Conservation (phyloP, 2,329 filamentous ascomycete species). For the Sarocladium oryzae region DNA sequence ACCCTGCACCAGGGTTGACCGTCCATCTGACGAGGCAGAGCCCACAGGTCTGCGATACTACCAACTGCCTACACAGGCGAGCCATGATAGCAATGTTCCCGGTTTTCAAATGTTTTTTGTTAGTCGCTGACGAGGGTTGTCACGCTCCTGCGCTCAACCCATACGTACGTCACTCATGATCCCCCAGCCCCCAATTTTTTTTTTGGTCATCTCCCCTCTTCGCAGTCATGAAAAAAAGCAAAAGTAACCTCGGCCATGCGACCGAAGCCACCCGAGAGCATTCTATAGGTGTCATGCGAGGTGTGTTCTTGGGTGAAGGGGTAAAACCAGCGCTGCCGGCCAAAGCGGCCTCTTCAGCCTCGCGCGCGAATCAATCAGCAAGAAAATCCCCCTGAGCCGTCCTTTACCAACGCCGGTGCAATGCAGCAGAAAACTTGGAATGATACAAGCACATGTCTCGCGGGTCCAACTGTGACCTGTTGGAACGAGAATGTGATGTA, state of each 20-base stretch:
- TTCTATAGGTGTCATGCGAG: conserved; percentile 8
- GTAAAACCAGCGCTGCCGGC: neutral
- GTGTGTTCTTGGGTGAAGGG: conserved; percentile 1
- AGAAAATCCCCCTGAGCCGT: conserved; percentile 22
- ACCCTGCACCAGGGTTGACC: no score
- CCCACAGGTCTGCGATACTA: neutral
- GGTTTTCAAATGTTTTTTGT: neutral
- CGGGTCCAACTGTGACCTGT: conserved; percentile 1
- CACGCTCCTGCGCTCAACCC: conserved; percentile 5
- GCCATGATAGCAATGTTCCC: neutral
- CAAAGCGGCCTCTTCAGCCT: neutral
- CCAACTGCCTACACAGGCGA: neutral
- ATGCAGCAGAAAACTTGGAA: conserved; percentile 39
- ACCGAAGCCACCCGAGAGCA: neutral
- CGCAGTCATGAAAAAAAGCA: conserved; percentile 4
- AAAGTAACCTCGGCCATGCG: neutral
- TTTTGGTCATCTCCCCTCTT: neutral
- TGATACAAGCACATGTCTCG: conserved; percentile 28
- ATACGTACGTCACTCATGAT: neutral
- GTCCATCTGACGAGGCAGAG: neutral
- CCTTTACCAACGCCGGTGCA: conserved; percentile 50
- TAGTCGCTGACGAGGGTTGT: conserved; percentile 1
- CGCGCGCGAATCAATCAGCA: conserved; percentile 8
- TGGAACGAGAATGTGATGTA: conserved; percentile 12
- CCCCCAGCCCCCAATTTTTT: neutral